Percentiles rank a stretch among this genome's conserved stretches.
phyloP scores from a whole-genome alignment of 2,329 filamentous ascomycete genomes.

The Tolypocladium ophioglossoides region DNA sequence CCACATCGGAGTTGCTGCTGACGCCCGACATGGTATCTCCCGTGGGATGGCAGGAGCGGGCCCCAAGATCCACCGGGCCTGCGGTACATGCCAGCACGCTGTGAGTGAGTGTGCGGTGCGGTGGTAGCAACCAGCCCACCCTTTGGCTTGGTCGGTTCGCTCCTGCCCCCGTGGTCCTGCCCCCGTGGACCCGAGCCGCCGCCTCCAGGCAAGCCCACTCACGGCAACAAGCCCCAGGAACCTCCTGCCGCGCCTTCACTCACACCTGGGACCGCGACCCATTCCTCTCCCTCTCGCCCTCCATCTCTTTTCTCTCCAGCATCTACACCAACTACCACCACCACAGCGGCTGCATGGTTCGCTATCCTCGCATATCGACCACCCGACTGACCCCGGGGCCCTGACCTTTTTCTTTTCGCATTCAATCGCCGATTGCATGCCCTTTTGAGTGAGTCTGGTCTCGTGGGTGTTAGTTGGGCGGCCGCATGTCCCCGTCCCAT shows the following conservation, averaged over 20 bases:
- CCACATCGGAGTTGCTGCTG: background rate
- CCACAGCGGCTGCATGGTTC: constrained; percentile 6
- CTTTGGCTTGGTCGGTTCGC: background rate
- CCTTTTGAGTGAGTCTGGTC: constrained; percentile 2
- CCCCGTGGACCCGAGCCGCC: background rate
- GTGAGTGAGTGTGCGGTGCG: background rate
- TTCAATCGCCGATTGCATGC: constrained; percentile 1
- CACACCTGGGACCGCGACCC: constrained; percentile 14
- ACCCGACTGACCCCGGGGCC: background rate
- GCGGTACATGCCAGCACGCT: constrained; percentile 1
- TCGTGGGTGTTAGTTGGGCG: constrained; percentile 5
- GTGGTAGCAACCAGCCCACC: background rate
- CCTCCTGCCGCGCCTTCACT: constrained; percentile 12
- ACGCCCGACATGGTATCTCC: background rate
- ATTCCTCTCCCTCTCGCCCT: constrained; percentile 11
- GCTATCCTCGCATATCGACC: constrained; percentile 2
- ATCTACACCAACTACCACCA: constrained; percentile 11
- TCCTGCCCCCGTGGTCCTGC: background rate
- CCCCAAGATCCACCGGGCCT: constrained; percentile 15
- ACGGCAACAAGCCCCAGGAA: constrained; percentile 7
- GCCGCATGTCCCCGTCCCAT: background rate
- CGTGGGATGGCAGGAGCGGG: constrained; percentile 7
- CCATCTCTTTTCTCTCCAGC: constrained; percentile 10
- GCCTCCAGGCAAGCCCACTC: background rate
- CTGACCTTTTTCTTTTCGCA: constrained; percentile 1